Percentiles rank a stretch among this genome's conserved stretches.
Evolutionary conservation across 345 rosid genomes (phyloP).

Genomic region (Angophora floribunda): DNA sequence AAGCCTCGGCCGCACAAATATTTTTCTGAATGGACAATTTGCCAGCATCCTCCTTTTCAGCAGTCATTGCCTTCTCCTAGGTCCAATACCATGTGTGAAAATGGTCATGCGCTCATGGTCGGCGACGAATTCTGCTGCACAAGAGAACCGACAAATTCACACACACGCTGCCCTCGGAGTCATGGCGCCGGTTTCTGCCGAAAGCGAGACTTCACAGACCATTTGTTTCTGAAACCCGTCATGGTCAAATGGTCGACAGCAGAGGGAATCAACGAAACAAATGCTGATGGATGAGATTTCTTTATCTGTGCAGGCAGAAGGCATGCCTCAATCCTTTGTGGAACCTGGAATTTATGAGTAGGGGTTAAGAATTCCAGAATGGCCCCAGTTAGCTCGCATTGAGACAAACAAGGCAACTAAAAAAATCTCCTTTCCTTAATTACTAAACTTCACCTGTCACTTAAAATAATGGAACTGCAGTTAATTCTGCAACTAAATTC

Average conservation of each 20-base stretch:
- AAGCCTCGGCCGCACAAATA: background rate
- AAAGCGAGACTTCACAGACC: background rate
- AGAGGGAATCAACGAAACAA: background rate
- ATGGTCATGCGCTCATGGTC: background rate
- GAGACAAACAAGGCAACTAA: slow-evolving; percentile 39
- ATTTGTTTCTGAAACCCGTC: background rate
- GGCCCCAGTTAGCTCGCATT: slow-evolving; percentile 16
- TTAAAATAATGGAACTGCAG: background rate
- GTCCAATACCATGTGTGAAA: background rate
- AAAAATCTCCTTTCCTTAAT: background rate
- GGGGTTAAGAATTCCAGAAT: slow-evolving; percentile 49
- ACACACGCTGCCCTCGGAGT: background rate
- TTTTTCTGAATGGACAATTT: background rate
- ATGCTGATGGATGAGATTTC: slow-evolving; percentile 49
- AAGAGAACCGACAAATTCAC: background rate
- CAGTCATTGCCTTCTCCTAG: background rate
- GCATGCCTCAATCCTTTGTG: slow-evolving; percentile 40
- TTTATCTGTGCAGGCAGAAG: slow-evolving; percentile 58
- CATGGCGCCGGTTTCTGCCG: background rate
- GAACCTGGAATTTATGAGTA: slow-evolving; percentile 33
- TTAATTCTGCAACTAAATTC: background rate
- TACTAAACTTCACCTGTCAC: background rate
- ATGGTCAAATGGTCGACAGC: background rate
- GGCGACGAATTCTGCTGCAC: background rate
- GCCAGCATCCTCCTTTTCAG: background rate